A percentile compares a stretch with the other conserved stretches of the same genome.
Conservation (phyloP, 129 eudicot species). For the Glebionis coronaria region DNA sequence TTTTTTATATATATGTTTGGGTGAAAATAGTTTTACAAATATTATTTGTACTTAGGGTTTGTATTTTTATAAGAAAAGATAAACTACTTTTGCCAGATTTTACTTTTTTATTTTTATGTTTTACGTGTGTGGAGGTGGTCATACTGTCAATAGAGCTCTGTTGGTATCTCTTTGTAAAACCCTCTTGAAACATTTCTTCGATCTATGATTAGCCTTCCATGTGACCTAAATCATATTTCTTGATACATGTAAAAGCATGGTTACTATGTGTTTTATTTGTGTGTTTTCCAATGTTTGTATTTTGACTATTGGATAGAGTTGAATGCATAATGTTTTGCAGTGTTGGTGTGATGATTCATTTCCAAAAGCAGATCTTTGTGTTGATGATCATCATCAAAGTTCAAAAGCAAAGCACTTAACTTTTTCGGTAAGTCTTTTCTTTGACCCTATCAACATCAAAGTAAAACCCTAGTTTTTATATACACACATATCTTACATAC, state of each 20-base stretch:
- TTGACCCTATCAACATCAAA: slow-evolving; percentile 21
- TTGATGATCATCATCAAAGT: slow-evolving; percentile 21
- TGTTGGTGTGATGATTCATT: slow-evolving; percentile 31
- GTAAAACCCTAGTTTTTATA: slow-evolving; percentile 27
- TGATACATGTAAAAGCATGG: not conserved
- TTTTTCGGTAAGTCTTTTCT: slow-evolving; percentile 30
- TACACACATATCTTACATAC: not conserved
- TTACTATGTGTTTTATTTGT: not conserved
- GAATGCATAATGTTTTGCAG: slow-evolving; percentile 33
- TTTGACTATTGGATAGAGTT: slow-evolving; percentile 26
- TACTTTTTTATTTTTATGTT: not conserved
- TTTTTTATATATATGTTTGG: not conserved
- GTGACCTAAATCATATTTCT: not conserved
- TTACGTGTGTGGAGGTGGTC: slow-evolving; percentile 72
- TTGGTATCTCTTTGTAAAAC: slow-evolving; percentile 85
- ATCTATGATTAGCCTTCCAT: not conserved
- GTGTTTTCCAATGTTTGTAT: slow-evolving; percentile 2
- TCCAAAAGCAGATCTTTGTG: slow-evolving; percentile 29
- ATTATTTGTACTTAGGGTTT: slow-evolving; percentile 18
- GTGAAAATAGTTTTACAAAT: too few relatives aligned
- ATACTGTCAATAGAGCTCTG: slow-evolving; percentile 96
- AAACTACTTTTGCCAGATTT: slow-evolving; percentile 3
- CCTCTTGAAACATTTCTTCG: slow-evolving; percentile 31
- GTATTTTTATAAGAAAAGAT: not conserved
- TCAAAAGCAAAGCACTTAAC: slow-evolving; percentile 27